These are phyloP conservation scores for Saccharomyces pastorianus DNA, from an alignment of 1,139 yeast species.

Conservation along the genomic window DNA sequence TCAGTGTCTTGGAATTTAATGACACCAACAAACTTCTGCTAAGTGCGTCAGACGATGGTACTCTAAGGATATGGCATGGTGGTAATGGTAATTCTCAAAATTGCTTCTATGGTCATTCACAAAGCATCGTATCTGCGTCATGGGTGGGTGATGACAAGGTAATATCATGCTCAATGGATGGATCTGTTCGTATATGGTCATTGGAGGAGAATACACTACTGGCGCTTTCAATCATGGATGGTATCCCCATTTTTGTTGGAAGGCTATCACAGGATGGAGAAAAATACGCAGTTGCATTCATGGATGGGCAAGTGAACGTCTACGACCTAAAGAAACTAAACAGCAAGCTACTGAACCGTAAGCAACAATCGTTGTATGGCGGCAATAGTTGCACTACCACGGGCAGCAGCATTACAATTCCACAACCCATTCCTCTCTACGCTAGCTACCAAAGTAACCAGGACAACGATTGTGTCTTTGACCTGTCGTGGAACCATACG, in stretches of 20 bases:
- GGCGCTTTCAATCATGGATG: slow-evolving; percentile 37
- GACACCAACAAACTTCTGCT: slow-evolving; percentile 46
- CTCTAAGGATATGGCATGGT: slow-evolving; percentile 67
- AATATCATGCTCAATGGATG: slow-evolving; percentile 58
- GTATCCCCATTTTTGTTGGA: slow-evolving; percentile 47
- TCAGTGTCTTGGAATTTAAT: slow-evolving; percentile 53
- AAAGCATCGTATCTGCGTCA: slow-evolving; percentile 46
- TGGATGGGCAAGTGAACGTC: slow-evolving; percentile 38
- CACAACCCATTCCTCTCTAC: slow-evolving; percentile 1
- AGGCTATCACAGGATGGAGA: slow-evolving; percentile 43
- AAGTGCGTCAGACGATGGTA: slow-evolving; percentile 69
- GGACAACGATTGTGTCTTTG: slow-evolving; percentile 12
- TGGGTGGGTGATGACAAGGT: slow-evolving; percentile 42
- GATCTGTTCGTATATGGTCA: slow-evolving; percentile 65
- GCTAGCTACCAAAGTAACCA: background rate
- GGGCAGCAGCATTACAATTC: background rate
- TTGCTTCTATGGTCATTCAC: slow-evolving; percentile 43
- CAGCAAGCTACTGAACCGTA: slow-evolving; percentile 7
- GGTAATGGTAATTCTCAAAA: slow-evolving; percentile 42
- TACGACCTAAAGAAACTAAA: slow-evolving; percentile 45
- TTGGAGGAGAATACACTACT: slow-evolving; percentile 38
- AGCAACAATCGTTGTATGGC: no score
- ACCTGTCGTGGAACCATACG: slow-evolving; percentile 13
- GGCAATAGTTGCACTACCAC: no score
- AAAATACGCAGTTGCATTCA: slow-evolving; percentile 55